Base-by-base conservation (phyloP, 805 yeast species). In the Sugiyamaella floridensis region DNA sequence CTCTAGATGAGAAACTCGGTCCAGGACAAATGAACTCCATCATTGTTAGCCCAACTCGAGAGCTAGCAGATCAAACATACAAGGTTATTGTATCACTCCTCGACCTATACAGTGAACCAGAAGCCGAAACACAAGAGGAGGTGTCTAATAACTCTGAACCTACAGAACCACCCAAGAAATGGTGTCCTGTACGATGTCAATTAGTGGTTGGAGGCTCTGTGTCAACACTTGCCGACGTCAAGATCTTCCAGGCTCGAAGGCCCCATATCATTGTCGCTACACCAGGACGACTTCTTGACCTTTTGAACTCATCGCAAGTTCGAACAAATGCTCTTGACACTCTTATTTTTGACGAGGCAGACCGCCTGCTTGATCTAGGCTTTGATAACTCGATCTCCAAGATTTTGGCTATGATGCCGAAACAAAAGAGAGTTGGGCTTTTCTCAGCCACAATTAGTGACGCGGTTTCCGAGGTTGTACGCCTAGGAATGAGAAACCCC, bases 401-500 rank as follows among this genome's bases (percentile, higher is more conserved):
- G 29, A 87, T 92, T 28, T 71, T 92, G 41, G 74, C 79, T 34
- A 66, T 76, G 45, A 71, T 93, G 28, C 99, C 99, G 0, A 85
- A 87, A 59, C 99, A 92, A 70, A 81, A 96, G 62, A 77, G 99
- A 63, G 89, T 95, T 0, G 99, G 98, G 0, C 72, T 92, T 16
- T 92, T 92, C 64, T 89, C 97, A 0, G 99, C 99, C 1, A 93
- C 99, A 0, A 81, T 93, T 48, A 79, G 86, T 6, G 82, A 86
- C 52, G 93, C 96, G 0, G 89, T 93, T 10, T 75, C 78, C 37
- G 80, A 81, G 49, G 80, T 93, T 22, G 88, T 89, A 65, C 81
- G 85, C 53, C 84, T 95, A 1, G 98, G 98, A 15, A 80, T 93
- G 80, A 78, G 95, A 51, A 92, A 93, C 65, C 99, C 99, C 0